These are phyloP conservation scores for Achaetomiella virescens DNA, from an alignment of 495 filamentous ascomycete genomes.

Conservation along the genomic window DNA sequence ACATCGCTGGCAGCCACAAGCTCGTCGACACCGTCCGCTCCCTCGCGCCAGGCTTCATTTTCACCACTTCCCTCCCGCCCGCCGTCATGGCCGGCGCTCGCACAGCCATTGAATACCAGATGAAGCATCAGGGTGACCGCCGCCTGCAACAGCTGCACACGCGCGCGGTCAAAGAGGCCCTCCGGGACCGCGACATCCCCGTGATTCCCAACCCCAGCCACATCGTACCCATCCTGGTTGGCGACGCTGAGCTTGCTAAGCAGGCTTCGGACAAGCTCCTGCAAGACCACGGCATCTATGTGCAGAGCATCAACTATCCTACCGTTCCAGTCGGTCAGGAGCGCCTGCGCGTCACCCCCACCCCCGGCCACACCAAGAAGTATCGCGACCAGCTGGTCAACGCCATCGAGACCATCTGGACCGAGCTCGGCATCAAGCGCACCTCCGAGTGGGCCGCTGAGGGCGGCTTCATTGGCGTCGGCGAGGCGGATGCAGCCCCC, in stretches of 20 bases:
- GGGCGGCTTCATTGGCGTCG: constrained; percentile 91
- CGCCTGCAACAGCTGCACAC: constrained; percentile 93
- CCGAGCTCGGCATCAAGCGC: constrained; percentile 78
- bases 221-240: constrained; percentile 90
- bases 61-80: constrained; percentile 92
- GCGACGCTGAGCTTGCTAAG: constrained; percentile 90
- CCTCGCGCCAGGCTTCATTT: constrained; percentile 95
- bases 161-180: constrained; percentile 74
- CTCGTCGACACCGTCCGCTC: constrained; percentile 95
- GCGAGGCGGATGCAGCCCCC: constrained; percentile 53
- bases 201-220: constrained; percentile 97
- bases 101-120: constrained; percentile 89
- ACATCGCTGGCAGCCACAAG: constrained; percentile 84
- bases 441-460: constrained; percentile 84
- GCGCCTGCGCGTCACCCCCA: constrained; percentile 89
- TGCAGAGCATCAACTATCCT: constrained; percentile 98
- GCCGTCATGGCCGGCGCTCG: constrained; percentile 94
- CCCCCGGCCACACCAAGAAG: constrained; percentile 78
- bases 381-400: constrained; percentile 79
- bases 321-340: constrained; percentile 96
- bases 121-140: constrained; percentile 71
- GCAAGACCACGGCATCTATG: constrained; percentile 85
- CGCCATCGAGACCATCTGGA: constrained; percentile 83
- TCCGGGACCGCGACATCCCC: constrained; percentile 77
- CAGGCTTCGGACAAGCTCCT: constrained; percentile 82